phyloP scores from a whole-genome alignment of 805 yeast genomes.

The Candida easanensis region DNA sequence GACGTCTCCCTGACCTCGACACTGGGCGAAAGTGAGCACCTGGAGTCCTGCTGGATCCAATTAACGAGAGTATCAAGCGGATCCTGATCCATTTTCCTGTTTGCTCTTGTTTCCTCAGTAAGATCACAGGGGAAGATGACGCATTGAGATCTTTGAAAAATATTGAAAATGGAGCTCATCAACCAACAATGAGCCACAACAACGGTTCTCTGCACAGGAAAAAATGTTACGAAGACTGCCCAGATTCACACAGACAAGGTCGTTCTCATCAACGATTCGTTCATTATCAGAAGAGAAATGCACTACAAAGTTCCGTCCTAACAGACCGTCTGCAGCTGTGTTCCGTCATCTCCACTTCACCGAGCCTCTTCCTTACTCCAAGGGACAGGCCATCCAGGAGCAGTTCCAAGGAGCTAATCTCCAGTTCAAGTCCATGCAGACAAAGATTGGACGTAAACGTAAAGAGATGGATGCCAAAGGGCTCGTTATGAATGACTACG shows the following conservation, averaged over 20 bases:
- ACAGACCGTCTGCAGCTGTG: conserved; percentile 31
- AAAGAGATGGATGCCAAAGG: conserved; percentile 38
- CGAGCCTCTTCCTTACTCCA: conserved; percentile 36
- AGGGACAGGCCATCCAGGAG: conserved; percentile 57
- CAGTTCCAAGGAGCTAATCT: conserved; percentile 53
- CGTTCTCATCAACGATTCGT: background rate
- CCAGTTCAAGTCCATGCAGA: conserved; percentile 51
- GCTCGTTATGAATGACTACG: conserved; percentile 43
- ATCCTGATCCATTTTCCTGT: background rate
- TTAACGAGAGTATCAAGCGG: conserved; percentile 22
- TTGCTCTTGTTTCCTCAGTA: no score
- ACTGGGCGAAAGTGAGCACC: conserved; percentile 33
- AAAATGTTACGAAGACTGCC: background rate
- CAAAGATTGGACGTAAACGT: conserved; percentile 43
- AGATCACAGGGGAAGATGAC: no score
- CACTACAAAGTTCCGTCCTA: conserved; percentile 29
- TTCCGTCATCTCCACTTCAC: conserved; percentile 45
- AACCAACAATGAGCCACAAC: background rate
- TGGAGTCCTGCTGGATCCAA: conserved; percentile 31
- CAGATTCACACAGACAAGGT: background rate
- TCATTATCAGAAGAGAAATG: conserved; percentile 3
- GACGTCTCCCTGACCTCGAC: conserved; percentile 40
- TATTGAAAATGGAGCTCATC: background rate
- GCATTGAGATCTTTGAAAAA: no score
- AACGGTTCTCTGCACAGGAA: background rate